Evolutionary conservation across 257 asterid species (phyloP).

Genomic region (Solanum rostratum): DNA sequence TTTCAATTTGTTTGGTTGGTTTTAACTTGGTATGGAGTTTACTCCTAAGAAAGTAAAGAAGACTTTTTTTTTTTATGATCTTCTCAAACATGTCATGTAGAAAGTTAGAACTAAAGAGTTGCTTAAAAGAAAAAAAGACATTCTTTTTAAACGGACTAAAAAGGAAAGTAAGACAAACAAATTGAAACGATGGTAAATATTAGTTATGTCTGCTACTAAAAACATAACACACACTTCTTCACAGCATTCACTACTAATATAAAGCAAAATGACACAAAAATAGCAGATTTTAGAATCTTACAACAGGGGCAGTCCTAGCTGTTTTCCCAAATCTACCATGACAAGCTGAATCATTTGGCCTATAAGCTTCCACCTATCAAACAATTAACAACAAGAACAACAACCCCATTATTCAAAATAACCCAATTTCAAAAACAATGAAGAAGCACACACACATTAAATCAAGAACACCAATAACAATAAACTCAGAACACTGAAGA

Average conservation of each 20-base stretch:
- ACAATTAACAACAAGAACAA: conserved; percentile 1
- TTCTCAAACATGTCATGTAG: no score
- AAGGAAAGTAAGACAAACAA: no score
- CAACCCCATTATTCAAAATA: neutral
- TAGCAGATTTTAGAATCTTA: conserved; percentile 14
- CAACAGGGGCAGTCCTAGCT: conserved; percentile 91
- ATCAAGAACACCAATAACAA: neutral
- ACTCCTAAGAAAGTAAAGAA: no score
- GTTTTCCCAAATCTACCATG: conserved; percentile 87
- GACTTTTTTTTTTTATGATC: no score
- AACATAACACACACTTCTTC: neutral
- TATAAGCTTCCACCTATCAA: conserved; percentile 88
- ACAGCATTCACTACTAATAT: neutral
- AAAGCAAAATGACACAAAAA: neutral
- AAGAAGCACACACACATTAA: neutral
- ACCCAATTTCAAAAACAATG: neutral
- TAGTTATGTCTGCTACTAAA: neutral
- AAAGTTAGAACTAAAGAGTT: no score
- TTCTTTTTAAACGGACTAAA: no score
- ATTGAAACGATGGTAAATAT: neutral
- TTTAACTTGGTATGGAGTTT: no score
- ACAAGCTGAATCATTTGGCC: conserved; percentile 93
- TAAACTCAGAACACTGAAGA: neutral
- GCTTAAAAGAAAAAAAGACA: no score
- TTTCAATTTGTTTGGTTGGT: no score